Base-by-base conservation (phyloP, 2,329 filamentous ascomycete species). In the Colletotrichum phormii region DNA sequence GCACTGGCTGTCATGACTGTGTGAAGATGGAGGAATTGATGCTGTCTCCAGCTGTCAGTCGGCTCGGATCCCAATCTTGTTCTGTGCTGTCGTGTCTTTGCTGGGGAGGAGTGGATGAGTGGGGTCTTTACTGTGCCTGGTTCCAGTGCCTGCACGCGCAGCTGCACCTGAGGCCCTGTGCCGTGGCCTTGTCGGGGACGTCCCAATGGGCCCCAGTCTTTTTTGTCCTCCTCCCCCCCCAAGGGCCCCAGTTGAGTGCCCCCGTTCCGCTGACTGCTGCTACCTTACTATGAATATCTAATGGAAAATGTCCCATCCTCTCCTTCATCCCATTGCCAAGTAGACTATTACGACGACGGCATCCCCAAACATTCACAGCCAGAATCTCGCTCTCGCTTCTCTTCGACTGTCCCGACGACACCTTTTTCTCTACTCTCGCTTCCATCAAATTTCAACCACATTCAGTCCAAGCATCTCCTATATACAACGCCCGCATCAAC, bases 261-360 rank as follows among this genome's bases (percentile, higher is more conserved):
- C 62, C 68, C 57, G 64, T 71, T 46, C 60, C 46, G 29, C 60
- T 53, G 60, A 26, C 35, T 51, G 42, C 35, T 51, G 42, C 60
- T 29, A 62, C 65, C 35, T 35, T 68, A 53, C 65, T 59, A 72
- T 72, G 65, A 72, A 72, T 72, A 72, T 72, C 70, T 72, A 69
- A 69, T 64, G 46, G 67, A 54, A 71, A 66, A 53, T 71, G 62
- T 65, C 63, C 62, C 51, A 62, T 71, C 33, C 24, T 64, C 72
- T 74, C 64, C 72, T 73, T 74, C 72, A 64, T 61, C 70, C 65
- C 65, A 73, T 73, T 62, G 64, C 64, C 64, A 66, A 70, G 64
- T 73, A 71, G 64, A 66, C 65, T 69, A 67, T 73, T 73, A 74
- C 72, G 64, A 73, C 72, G 54, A 64, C 64, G 57, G 54, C 71